Evolutionary conservation across 257 asterid species (phyloP), one percentile per base, ranked within the genome.

Genomic region (Cynanchum wilfordii): DNA sequence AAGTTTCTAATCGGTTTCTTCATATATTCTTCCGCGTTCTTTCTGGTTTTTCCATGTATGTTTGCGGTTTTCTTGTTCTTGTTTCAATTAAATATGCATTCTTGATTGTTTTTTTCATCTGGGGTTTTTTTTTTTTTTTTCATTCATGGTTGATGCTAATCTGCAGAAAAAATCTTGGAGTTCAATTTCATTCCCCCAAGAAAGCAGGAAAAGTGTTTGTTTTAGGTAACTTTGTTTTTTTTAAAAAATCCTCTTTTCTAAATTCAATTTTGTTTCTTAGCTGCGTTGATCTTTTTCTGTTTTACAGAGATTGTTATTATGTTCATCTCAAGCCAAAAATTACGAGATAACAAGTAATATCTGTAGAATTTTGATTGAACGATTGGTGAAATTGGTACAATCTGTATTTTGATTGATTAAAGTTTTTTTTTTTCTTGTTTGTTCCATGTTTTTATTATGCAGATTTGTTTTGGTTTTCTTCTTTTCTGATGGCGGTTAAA

Each of bases 401-500:
- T 64, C 40, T 19, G 15, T 63, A 3, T 58, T n/a, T n/a, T 58
- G 65, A 10, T 58, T 25, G 65, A 25, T 58, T 59, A 1, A 58
- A 59, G 38, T 12, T 59, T 15, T 7, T 59, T 59, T 17, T 25
- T 63, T 12, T 33, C 33, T 51, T 36, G n/a, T 42, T 42, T 8
- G 47, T 42, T 42, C 47, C 47, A 7, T 42, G 47, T 42, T 42
- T 42, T 33, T 33, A 33, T 29, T 19, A 7, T 17, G 49, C 38
- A 64, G 69, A 36, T 64, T 64, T 64, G 27, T 64, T 11, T 64
- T 62, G 47, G 27, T 69, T 62, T 63, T 42, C 49, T 10, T 42
- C 11, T 33, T 33, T 33, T 33, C 38, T 2, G 75, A 90, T 92
- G 99, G 91, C 89, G 65, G 89, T 87, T 85, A 92, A 82, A 93